Base-by-base conservation (phyloP, 768 basidiomycete species). In the Suillus decipiens region DNA sequence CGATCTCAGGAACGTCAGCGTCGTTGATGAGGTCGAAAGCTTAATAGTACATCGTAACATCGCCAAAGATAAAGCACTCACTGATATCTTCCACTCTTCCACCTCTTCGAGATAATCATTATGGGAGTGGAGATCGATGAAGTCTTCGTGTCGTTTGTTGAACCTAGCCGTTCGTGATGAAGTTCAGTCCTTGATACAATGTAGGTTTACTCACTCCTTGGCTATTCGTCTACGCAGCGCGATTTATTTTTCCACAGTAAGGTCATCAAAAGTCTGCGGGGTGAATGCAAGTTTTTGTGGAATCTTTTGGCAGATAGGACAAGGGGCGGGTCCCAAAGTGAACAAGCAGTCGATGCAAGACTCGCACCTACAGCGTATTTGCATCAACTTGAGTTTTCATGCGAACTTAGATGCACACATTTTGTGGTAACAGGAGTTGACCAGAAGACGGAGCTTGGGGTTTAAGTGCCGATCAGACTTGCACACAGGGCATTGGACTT, bases 391-490 rank as follows among this genome's bases (percentile, higher is more conserved):
- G 39, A 34, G 31, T 22, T 37, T 42, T 7, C 37, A 34, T 34
- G 31, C 24, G 19, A 28, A 31, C 37, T 28, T 36, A 58, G 62
- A 53, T 39, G 75, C 81, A 65, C 67, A 95, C 97, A 99, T 96
- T 84, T 97, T 97, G 78, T 99, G 97, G 76, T 97, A 99, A 75
- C 97, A 99, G 17, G 93, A 89, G 75, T 93, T 95, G 69, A 99
- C 95, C 57, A 99, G 84, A 43, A 99, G 82, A 48, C 96, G 87
- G 39, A 99, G 80, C 71, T 96, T 96, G 24, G 95, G 94, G 70
- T 99, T 97, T 63, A 97, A 81, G 73, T 97, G 98, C 60, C 96
- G 81, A 75, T 99, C 97, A 45, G 93, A 95, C 76, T 95, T 95
- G 82, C 97, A 99, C 2, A 99, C 91, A 0, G 96, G 96, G 79